Conservation (phyloP, 2,329 filamentous ascomycete genomes). For the Thelonectria rubi region DNA sequence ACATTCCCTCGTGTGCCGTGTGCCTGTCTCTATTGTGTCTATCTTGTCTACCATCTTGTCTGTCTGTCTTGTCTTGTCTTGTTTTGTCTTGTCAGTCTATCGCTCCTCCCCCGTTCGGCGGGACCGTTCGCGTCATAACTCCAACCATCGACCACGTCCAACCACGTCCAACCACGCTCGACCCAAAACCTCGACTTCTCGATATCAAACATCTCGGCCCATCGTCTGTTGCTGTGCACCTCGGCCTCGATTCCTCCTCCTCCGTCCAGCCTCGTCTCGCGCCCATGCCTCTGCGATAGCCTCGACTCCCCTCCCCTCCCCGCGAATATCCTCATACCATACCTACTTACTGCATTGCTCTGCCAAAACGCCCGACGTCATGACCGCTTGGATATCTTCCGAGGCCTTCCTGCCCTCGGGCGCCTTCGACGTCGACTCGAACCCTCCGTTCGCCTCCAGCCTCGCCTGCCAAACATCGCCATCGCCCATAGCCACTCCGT, state of each 20-base stretch:
- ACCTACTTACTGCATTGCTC: not conserved
- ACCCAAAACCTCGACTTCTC: too few species aligned
- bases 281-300: not conserved
- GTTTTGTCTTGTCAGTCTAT: not conserved
- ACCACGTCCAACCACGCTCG: too few species aligned
- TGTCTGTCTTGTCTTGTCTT: not conserved
- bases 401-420: constrained; percentile 43
- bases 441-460: constrained; percentile 32
- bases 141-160: too few species aligned
- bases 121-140: too few species aligned
- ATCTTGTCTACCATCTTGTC: constrained; percentile 25
- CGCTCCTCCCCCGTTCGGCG: not conserved
- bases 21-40: constrained; percentile 34
- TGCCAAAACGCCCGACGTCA: constrained; percentile 32
- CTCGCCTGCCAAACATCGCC: constrained; percentile 29
- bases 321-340: not conserved
- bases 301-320: not conserved
- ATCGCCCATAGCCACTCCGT: constrained; percentile 29
- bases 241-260: not conserved
- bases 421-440: constrained; percentile 37
- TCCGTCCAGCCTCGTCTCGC: not conserved
- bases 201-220: too few species aligned
- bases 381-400: constrained; percentile 39
- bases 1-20: constrained; percentile 32
- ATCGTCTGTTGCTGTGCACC: too few species aligned